A percentile compares a stretch with the other conserved stretches of the same genome.
These are phyloP conservation scores for Tetraselmis striata DNA, from an alignment of 139 green algal genomes.

Conservation along the genomic window DNA sequence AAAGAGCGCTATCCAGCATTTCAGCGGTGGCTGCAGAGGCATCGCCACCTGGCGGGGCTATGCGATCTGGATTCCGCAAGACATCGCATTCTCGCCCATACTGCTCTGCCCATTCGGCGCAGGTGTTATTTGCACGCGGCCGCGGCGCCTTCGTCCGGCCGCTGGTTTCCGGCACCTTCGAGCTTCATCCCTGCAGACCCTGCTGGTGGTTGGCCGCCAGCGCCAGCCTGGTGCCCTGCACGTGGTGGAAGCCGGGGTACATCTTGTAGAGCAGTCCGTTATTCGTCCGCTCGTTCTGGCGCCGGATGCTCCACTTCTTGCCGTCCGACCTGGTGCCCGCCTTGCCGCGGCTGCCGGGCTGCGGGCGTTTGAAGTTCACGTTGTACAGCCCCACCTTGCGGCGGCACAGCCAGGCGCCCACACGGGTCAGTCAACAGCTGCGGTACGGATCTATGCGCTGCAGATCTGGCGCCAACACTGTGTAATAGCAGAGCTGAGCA, in stretches of 20 bases:
- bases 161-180: too few relatives aligned
- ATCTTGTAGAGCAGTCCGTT: constrained; percentile 3
- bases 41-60: neutral
- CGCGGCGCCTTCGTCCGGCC: too few relatives aligned
- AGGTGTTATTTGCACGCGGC: neutral
- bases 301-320: neutral
- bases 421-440: too few relatives aligned
- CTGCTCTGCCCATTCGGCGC: neutral
- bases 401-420: too few relatives aligned
- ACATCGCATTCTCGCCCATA: neutral
- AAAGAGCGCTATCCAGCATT: too few relatives aligned
- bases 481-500: too few relatives aligned
- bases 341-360: neutral
- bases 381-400: neutral
- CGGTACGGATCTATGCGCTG: too few relatives aligned
- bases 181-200: neutral
- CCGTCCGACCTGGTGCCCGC: neutral
- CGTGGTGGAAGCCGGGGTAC: constrained; percentile 2
- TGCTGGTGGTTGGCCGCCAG: neutral
- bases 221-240: neutral
- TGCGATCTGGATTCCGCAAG: neutral
- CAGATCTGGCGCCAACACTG: too few relatives aligned
- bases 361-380: neutral
- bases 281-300: neutral
- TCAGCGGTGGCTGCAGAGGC: too few relatives aligned